A percentile compares a stretch with the other conserved stretches of the same genome.
phyloP scores from a whole-genome alignment of 805 yeast species.

The Grigorovia jiainica region DNA sequence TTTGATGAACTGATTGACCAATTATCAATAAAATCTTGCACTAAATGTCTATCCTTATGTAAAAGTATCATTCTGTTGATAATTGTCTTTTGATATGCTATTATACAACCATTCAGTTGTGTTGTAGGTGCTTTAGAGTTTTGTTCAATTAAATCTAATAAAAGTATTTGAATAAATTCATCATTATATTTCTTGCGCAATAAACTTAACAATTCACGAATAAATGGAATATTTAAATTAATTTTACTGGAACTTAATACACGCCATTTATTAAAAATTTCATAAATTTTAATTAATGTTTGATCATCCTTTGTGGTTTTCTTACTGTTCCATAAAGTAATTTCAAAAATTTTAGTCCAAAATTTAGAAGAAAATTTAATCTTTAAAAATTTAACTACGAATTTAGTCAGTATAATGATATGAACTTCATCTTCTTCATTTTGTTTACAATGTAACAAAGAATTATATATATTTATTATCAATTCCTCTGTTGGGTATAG shows the following conservation, averaged over 20 bases:
- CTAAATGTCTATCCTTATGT: constrained; percentile 8
- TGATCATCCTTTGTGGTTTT: background rate
- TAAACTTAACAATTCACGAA: constrained; percentile 12
- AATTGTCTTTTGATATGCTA: constrained; percentile 15
- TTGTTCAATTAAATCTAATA: constrained; percentile 3
- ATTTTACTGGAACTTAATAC: background rate
- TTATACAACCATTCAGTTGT: constrained; percentile 7
- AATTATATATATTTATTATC: constrained; percentile 11
- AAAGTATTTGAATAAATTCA: constrained; percentile 11
- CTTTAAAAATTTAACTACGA: constrained; percentile 15
- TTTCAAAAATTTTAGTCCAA: constrained; percentile 18
- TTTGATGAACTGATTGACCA: constrained; percentile 14
- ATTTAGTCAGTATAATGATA: constrained; percentile 13
- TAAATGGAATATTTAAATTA: constrained; percentile 10
- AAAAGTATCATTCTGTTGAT: constrained; percentile 12
- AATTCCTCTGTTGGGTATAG: constrained; percentile 13
- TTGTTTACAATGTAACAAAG: constrained; percentile 12
- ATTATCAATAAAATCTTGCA: constrained; percentile 15
- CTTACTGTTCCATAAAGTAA: background rate
- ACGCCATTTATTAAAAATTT: constrained; percentile 20
- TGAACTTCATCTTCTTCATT: constrained; percentile 9
- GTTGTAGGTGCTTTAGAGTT: background rate
- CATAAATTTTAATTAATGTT: constrained; percentile 9
- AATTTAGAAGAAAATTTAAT: constrained; percentile 14
- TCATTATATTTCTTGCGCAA: constrained; percentile 13